Base-by-base conservation (phyloP, 2,329 filamentous ascomycete genomes). In the Penicillium brevicompactum region DNA sequence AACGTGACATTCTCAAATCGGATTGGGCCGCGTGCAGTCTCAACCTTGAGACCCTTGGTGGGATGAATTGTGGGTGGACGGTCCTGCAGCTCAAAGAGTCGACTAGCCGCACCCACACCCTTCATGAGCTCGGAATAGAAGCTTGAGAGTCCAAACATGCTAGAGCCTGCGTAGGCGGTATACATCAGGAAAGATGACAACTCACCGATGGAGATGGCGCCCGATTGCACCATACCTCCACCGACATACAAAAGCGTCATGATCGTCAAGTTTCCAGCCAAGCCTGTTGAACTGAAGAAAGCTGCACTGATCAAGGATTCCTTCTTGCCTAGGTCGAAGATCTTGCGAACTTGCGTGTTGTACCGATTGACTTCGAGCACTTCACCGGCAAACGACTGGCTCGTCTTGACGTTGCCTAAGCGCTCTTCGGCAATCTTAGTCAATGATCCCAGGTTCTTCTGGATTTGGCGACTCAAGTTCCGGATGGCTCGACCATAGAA, bases 91-190 rank as follows among this genome's bases (percentile, higher is more conserved):
- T 99, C 94, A 68, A 99, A 99, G 1, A 99, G 81, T 57, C 94
- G 89, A 68, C 89, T 96, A n/a, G 94, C 94, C 41, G 94, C 94
- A 67, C 95, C 94, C 4, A 96, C 93, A 41, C 95, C 95, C 75
- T 99, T 99, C 94, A 99, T 99, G 58, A 99, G 82, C 72, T 99
- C 94, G 0, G 92, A 96, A 75, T 97, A 99, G 77, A 99, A 99
- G 53, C 90, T 91, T 4, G 92, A 96, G 1, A 99, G 80, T 4
- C 94, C 94, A 65, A 97, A 96, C 60, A 99, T 84, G 74, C 91
- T 96, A 46, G 90, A 94, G 16, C 86, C 86, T 50, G 86, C 86
- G 65, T 88, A 97, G 3, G 91, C 93, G 3, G 92, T 96, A 74
- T 97, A 99, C 93, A 99, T 97, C 78, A 99, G 84, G 76, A 99